Percentiles rank a stretch among this genome's conserved stretches.
These are phyloP conservation scores for Tuber melanosporum DNA, from an alignment of 495 filamentous ascomycete species.

Conservation along the genomic window DNA sequence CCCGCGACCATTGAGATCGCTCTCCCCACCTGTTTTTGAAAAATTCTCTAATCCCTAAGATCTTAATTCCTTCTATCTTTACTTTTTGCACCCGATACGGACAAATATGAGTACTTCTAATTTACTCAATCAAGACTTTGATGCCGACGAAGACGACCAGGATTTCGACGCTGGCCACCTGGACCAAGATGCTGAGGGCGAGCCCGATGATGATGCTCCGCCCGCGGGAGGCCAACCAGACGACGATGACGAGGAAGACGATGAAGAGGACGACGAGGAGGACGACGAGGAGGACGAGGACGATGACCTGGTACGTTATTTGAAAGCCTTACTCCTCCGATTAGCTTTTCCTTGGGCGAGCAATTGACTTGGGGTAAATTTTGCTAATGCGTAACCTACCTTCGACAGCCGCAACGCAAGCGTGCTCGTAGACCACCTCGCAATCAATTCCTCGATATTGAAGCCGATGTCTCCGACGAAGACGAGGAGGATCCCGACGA, in stretches of 20 bases:
- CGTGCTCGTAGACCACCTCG: slow-evolving; percentile 58
- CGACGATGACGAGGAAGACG: slow-evolving; percentile 46
- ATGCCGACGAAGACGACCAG: slow-evolving; percentile 41
- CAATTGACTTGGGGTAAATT: background rate
- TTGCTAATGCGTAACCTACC: background rate
- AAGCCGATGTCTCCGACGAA: slow-evolving; percentile 84
- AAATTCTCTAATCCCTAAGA: background rate
- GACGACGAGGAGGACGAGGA: slow-evolving; percentile 54
- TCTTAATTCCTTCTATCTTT: background rate
- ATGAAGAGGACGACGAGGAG: slow-evolving; percentile 50
- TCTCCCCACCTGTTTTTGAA: slow-evolving; percentile 7
- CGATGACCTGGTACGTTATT: slow-evolving; percentile 46
- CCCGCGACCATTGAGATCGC: slow-evolving; percentile 15
- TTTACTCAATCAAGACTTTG: slow-evolving; percentile 21
- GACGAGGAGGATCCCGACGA: slow-evolving; percentile 84
- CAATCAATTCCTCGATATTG: slow-evolving; percentile 84
- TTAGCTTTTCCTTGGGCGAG: slow-evolving; percentile 11
- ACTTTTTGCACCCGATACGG: background rate
- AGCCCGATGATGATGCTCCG: slow-evolving; percentile 36
- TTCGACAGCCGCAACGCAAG: slow-evolving; percentile 49
- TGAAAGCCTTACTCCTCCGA: background rate
- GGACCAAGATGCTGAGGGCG: slow-evolving; percentile 37
- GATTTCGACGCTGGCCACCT: slow-evolving; percentile 33
- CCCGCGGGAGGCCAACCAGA: slow-evolving; percentile 13
- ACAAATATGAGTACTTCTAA: slow-evolving; percentile 30